These are phyloP conservation scores for Emergomyces orientalis DNA, from an alignment of 2,329 filamentous ascomycete species.

Conservation along the genomic window DNA sequence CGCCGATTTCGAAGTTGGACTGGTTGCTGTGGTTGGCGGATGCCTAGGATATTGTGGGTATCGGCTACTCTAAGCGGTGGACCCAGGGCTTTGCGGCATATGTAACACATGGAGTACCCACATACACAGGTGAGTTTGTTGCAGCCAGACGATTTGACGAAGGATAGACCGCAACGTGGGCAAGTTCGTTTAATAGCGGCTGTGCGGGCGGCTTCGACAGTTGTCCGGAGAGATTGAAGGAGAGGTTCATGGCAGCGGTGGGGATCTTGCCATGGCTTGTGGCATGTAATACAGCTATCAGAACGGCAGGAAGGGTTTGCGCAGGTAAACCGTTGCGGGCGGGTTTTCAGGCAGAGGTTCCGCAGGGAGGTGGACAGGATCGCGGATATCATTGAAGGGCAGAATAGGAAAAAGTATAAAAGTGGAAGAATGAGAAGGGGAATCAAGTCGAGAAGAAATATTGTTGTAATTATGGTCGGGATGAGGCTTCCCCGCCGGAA, in stretches of 20 bases:
- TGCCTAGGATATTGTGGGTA: not conserved
- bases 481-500: conserved; percentile 49
- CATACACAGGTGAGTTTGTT: conserved; percentile 96
- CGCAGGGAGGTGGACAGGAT: conserved; percentile 53
- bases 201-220: conserved; percentile 87
- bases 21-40: not conserved
- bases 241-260: conserved; percentile 85
- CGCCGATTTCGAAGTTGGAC: not conserved
- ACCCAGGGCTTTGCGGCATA: conserved; percentile 65
- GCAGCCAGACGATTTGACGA: conserved; percentile 88
- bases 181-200: conserved; percentile 92
- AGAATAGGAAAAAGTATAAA: conserved; percentile 48
- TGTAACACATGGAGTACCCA: conserved; percentile 96
- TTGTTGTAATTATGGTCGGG: conserved; percentile 42
- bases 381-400: conserved; percentile 39
- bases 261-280: conserved; percentile 74
- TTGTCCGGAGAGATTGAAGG: conserved; percentile 70
- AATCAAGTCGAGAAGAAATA: conserved; percentile 37
- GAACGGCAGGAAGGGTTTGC: conserved; percentile 58
- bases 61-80: conserved; percentile 17
- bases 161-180: conserved; percentile 79
- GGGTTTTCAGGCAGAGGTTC: conserved; percentile 59
- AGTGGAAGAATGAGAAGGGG: conserved; percentile 43
- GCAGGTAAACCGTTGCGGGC: conserved; percentile 70
- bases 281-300: conserved; percentile 70